phyloP scores from a whole-genome alignment of 805 yeast genomes.

The Saccharomyces kudriavzevii region DNA sequence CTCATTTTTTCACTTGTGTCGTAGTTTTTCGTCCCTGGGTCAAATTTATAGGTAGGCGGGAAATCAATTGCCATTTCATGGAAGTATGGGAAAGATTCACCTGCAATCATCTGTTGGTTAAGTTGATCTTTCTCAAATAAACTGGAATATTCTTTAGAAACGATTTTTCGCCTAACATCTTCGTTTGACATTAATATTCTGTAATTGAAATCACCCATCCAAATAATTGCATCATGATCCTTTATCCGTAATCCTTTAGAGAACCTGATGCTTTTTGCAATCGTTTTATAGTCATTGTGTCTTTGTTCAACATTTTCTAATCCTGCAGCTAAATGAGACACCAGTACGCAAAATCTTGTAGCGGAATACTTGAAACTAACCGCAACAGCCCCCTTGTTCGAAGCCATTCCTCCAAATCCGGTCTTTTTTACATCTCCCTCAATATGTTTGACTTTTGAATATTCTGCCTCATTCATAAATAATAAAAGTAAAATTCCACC shows the following conservation, averaged over 20 bases:
- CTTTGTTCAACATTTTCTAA: constrained; percentile 71
- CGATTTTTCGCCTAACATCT: constrained; percentile 51
- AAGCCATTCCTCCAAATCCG: constrained; percentile 88
- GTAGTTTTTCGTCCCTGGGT: constrained; percentile 71
- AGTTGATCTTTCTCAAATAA: constrained; percentile 73
- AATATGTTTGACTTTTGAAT: constrained; percentile 48
- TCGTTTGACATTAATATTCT: constrained; percentile 68
- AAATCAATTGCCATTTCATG: constrained; percentile 74
- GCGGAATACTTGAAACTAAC: constrained; percentile 58
- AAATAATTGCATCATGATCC: constrained; percentile 76
- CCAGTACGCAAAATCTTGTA: constrained; percentile 68
- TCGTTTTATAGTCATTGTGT: constrained; percentile 76
- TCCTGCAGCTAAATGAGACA: constrained; percentile 93
- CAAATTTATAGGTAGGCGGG: constrained; percentile 90
- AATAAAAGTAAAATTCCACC: constrained; percentile 77
- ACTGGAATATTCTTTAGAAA: constrained; percentile 38
- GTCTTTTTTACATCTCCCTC: constrained; percentile 78
- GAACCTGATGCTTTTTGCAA: constrained; percentile 60
- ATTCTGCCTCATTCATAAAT: constrained; percentile 49
- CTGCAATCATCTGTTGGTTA: constrained; percentile 60
- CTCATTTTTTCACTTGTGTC: constrained; percentile 90
- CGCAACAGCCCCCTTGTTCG: constrained; percentile 72
- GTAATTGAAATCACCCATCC: constrained; percentile 93
- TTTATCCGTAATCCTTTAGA: constrained; percentile 48
- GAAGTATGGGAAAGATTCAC: constrained; percentile 74